Evolutionary conservation across 169 alveolate genomes (phyloP), one percentile per base, ranked within the genome.

Genomic region (Perkinsus olseni): DNA sequence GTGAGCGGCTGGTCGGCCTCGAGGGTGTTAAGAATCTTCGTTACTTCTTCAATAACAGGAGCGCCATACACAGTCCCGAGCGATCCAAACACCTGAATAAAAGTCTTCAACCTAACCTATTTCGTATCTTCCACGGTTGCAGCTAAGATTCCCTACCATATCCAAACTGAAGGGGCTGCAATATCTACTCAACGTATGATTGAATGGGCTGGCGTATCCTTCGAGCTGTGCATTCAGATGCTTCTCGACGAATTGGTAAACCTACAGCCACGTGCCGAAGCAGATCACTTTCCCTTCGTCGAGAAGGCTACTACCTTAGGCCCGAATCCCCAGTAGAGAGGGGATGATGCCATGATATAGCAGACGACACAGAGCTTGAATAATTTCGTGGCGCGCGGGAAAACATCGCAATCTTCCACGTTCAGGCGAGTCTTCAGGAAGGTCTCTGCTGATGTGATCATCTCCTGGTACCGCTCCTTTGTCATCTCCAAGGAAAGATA

Each of bases 261-360:
- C 62, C 62, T 45, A 45, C 6, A 45, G 62, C 6, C 24, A 17
- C 62, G 62, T 6, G 17, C 24, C 62, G 62, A 45, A 45, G 62
- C 62, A 10, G 17, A 17, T 6, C 62, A 10, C 62, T 17, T 45
- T 10, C 62, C 6, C 17, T 10, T 17, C 62, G 24, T 45, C 50
- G n/a, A n/a, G n/a, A n/a, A n/a, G n/a, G n/a, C n/a, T n/a, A n/a
- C n/a, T n/a, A 91, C 92, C 37, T n/a, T 36, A 21, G 92, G 92
- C 74, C 92, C 92, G 74, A 91, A 91, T 1, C 92, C 92, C 92
- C 92, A 91, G 38, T 91, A 91, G 36, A 91, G 92, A 6, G 38
- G 11, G 8, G 74, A 39, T 39, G 38, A 17, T 28, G 92, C 92
- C 6, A 38, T 48, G 8, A 91, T 39, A 34, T 91, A 91, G 17